Base-by-base conservation (phyloP, 2,329 filamentous ascomycete genomes). In the Hawksworthiomyces lignivorus region DNA sequence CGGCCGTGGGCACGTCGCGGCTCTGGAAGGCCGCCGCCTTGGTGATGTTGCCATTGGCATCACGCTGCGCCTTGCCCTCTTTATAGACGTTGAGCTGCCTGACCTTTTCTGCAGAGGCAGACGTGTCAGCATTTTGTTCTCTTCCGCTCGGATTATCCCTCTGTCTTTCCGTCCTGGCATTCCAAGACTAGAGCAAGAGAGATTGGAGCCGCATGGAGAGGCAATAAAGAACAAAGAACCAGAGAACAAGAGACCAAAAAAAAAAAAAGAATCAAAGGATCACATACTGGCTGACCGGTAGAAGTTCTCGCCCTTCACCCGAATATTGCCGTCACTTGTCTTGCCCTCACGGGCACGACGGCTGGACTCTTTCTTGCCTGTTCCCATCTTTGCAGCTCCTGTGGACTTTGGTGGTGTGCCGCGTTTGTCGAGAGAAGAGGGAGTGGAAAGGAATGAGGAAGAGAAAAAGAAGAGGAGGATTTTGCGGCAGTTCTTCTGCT, bases 281-380 rank as follows among this genome's bases (percentile, higher is more conserved):
- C 9, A 47, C 50, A 31, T 44, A 52, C 50, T 52, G 6, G 44
- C 49, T 41, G 45, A 26, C 74, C 86, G 80, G 71, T 97, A 97
- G 70, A 97, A 98, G 72, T 97, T 97, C 73, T 97, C 90, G 67
- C 92, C 92, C 70, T 98, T 98, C 55, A 80, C 73, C 57, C 82
- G 87, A 58, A 97, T 86, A 68, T 97, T 97, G 62, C 87, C 87
- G 78, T 92, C 84, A 52, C 77, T 77, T 37, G 76, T 77, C 69
- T 89, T 90, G 54, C 87, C 87, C 75, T 96, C 81, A 62, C 88
- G 84, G 69, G 75, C 75, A 62, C 84, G 84, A 67, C 90, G 82
- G 62, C 70, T 76, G 50, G 80, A 80, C 68, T 97, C 90, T 67
- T 96, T 96, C 75, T 97, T 97, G 14, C n/a, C 35, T 31, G 50